Evolutionary conservation across 2,329 filamentous ascomycete species (phyloP).

Genomic region (Beauveria asiatica): DNA sequence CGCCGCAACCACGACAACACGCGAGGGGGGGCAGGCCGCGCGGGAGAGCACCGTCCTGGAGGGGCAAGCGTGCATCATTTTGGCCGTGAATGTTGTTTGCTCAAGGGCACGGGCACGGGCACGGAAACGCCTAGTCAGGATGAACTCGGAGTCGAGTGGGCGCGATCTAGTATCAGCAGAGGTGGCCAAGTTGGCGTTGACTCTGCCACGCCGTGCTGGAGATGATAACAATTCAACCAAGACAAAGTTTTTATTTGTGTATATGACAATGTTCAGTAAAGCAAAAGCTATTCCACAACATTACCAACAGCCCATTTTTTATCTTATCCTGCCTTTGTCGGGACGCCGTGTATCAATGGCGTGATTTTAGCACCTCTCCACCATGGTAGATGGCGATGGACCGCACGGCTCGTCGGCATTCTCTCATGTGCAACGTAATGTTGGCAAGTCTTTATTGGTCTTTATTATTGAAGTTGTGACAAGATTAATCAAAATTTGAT

Average conservation of each 20-base stretch:
- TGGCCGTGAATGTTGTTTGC: neutral
- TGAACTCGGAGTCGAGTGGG: neutral
- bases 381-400: neutral
- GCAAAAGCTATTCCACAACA: too few species aligned
- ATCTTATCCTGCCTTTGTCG: neutral
- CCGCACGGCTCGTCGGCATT: slow-evolving; percentile 1
- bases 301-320: slow-evolving; percentile 2
- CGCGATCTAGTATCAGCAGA: neutral
- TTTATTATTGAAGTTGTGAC: too few species aligned
- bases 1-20: neutral
- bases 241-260: too few species aligned
- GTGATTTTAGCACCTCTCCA: slow-evolving; percentile 9
- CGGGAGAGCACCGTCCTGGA: neutral
- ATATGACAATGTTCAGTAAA: too few species aligned
- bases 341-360: neutral
- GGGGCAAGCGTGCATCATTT: neutral
- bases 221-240: neutral
- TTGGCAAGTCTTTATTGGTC: too few species aligned
- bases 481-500: too few species aligned
- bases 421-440: too few species aligned
- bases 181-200: too few species aligned
- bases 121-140: neutral
- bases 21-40: neutral
- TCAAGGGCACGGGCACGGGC: too few species aligned
- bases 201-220: neutral